Conservation (phyloP, 495 filamentous ascomycete genomes). For the Neurospora sp. region DNA sequence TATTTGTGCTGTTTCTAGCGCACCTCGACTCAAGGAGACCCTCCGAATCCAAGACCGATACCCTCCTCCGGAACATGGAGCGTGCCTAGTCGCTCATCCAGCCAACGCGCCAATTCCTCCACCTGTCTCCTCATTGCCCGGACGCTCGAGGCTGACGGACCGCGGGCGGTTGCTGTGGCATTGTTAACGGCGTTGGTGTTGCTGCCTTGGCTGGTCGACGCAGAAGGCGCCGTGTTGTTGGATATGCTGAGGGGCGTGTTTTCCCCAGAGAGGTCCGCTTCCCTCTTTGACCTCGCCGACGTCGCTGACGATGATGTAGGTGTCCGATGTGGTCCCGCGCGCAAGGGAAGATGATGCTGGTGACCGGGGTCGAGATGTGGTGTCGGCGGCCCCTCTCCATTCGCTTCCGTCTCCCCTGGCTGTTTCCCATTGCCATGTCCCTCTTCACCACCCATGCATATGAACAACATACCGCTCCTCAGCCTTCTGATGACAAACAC, state of each 20-base stretch:
- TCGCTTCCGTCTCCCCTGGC: background rate
- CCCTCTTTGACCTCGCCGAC: background rate
- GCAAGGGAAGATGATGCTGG: slow-evolving; percentile 4
- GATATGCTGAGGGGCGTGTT: background rate
- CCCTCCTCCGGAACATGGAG: slow-evolving; percentile 35
- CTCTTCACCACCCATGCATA: slow-evolving; percentile 38
- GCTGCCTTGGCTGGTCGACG: slow-evolving; percentile 18
- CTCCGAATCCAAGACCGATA: slow-evolving; percentile 16
- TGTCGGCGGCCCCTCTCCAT: background rate
- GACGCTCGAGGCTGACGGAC: slow-evolving; percentile 20
- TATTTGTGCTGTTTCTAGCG: background rate
- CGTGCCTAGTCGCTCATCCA: slow-evolving; percentile 33
- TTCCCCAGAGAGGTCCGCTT: background rate
- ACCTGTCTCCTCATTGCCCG: slow-evolving; percentile 34
- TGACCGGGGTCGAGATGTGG: background rate
- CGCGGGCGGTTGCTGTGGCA: slow-evolving; percentile 10
- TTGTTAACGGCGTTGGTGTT: background rate
- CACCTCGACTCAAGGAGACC: background rate
- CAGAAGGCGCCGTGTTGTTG: slow-evolving; percentile 7
- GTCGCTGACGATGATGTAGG: slow-evolving; percentile 20
- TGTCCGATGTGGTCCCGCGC: slow-evolving; percentile 26
- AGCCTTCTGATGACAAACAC: slow-evolving; percentile 39
- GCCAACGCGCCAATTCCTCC: slow-evolving; percentile 35
- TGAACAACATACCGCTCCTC: slow-evolving; percentile 40
- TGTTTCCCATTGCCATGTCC: background rate